Percentiles rank a stretch among this genome's conserved stretches.
Conservation (phyloP, 1,284 basidiomycete species). For the Trichosporon ovoides region DNA sequence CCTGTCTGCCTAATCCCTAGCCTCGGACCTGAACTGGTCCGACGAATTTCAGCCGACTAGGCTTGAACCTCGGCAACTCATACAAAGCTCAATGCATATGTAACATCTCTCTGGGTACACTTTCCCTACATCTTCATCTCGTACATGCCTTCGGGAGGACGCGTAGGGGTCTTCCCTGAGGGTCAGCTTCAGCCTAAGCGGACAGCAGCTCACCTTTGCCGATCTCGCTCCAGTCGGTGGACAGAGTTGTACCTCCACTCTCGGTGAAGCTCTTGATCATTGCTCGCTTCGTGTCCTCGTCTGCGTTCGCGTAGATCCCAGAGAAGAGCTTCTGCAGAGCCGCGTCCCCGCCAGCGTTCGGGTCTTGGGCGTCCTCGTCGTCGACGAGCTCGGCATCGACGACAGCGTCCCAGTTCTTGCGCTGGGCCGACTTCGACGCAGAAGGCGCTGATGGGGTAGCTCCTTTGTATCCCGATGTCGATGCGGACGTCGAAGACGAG, state of each 20-base stretch:
- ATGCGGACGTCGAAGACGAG: not conserved
- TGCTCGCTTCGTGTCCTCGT: slow-evolving; percentile 78
- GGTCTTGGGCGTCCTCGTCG: slow-evolving; percentile 24
- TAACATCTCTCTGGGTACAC: not conserved
- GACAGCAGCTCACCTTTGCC: slow-evolving; percentile 52
- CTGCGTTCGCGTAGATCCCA: slow-evolving; percentile 70
- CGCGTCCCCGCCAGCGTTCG: slow-evolving; percentile 44
- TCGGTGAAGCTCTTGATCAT: slow-evolving; percentile 96
- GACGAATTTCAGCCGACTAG: not conserved
- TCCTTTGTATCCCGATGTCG: not conserved
- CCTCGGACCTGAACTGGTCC: not conserved
- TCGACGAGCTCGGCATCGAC: slow-evolving; percentile 31
- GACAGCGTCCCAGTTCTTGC: slow-evolving; percentile 47
- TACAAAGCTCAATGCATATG: slow-evolving; percentile 1
- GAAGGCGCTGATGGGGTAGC: not conserved
- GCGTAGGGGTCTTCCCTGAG: slow-evolving; percentile 31
- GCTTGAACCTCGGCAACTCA: not conserved
- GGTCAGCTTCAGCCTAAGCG: not conserved
- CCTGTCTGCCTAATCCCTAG: not conserved
- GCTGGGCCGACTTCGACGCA: slow-evolving; percentile 12
- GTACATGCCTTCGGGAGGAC: slow-evolving; percentile 76
- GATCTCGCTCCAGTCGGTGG: slow-evolving; percentile 90
- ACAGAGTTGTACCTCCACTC: slow-evolving; percentile 83
- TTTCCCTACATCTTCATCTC: slow-evolving; percentile 20
- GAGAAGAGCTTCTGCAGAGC: slow-evolving; percentile 48